Conservation (phyloP, 1,284 basidiomycete genomes). For the Acaromyces ingoldii region DNA sequence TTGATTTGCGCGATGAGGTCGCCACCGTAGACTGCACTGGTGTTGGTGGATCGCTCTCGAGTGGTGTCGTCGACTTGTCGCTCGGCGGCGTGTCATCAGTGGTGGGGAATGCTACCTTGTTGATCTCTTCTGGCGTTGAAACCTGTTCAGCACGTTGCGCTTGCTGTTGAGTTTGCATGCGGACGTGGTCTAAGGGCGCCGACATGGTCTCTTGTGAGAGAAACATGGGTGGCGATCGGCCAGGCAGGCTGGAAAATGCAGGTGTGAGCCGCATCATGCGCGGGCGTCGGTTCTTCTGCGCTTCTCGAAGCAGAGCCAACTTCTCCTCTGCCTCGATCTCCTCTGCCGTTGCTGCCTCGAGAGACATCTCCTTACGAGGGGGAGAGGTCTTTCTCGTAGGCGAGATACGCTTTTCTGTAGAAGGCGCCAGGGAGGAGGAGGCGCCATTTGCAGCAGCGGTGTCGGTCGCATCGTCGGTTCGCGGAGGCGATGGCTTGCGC, state of each 20-base stretch:
- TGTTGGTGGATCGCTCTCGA: no score
- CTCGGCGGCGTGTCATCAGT: constrained; percentile 12
- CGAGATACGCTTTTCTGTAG: no score
- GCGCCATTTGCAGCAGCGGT: no score
- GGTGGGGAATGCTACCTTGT: constrained; percentile 22
- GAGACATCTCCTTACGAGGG: no score
- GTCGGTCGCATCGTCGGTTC: no score
- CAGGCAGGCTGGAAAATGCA: constrained; percentile 25
- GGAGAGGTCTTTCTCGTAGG: no score
- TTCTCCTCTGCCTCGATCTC: neutral
- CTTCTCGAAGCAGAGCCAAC: constrained; percentile 19
- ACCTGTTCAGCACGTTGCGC: no score
- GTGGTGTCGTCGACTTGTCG: constrained; percentile 7
- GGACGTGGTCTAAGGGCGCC: constrained; percentile 15
- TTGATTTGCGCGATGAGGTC: constrained; percentile 31
- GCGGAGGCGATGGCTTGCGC: no score
- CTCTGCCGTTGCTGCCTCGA: neutral
- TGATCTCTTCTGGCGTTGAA: no score
- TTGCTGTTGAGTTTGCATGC: constrained; percentile 18
- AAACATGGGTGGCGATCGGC: constrained; percentile 15
- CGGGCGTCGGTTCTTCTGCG: constrained; percentile 30
- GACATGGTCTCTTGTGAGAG: constrained; percentile 13
- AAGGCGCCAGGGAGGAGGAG: no score
- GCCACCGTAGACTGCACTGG: no score
- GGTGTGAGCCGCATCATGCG: constrained; percentile 38